Base-by-base conservation (phyloP, 441 rosid genomes). In the Corymbia citriodora region DNA sequence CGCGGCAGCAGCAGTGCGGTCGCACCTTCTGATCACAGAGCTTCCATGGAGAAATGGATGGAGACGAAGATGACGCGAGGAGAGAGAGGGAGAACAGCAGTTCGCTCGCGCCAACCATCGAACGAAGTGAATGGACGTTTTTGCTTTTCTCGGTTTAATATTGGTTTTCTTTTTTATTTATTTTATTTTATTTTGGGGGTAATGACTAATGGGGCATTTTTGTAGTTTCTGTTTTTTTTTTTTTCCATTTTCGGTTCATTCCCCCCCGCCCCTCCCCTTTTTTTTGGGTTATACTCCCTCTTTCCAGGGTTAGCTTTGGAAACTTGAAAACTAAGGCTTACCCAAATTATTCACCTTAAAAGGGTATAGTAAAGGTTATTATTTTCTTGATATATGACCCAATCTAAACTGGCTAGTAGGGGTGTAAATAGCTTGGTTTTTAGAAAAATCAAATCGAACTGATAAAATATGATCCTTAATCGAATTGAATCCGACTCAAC, bases 401-500 rank as follows among this genome's bases (percentile, higher is more conserved):
- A 0, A 1, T 59, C 2, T 55, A 55, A 55, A 55, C 10, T 2
- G 4, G 0, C 25, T 5, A 40, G 1, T 40, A 40, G 5, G 45
- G 45, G 45, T 40, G 45, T 40, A 40, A 40, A 40, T 1, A 6
- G 45, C 45, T 40, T 6, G 45, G 45, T 40, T 40, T 40, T 40
- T 5, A 40, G 45, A 40, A 40, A 40, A 40, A 40, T 6, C 5
- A 6, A 40, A 40, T 5, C 45, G 6, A 40, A 40, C 6, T 40
- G 45, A 40, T 40, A 40, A 40, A 40, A 6, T 40, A 6, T 40
- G 6, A 40, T 40, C 6, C 1, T 40, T 40, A 0, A 40, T 40
- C 5, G 45, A 40, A 40, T 40, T 40, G 45, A 40, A 40, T 40
- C 45, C 45, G 1, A 40, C 45, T 6, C 45, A 40, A 40, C 6